Conservation (phyloP, 2,329 filamentous ascomycete species). For the Aspergillus pseudoglaucus region DNA sequence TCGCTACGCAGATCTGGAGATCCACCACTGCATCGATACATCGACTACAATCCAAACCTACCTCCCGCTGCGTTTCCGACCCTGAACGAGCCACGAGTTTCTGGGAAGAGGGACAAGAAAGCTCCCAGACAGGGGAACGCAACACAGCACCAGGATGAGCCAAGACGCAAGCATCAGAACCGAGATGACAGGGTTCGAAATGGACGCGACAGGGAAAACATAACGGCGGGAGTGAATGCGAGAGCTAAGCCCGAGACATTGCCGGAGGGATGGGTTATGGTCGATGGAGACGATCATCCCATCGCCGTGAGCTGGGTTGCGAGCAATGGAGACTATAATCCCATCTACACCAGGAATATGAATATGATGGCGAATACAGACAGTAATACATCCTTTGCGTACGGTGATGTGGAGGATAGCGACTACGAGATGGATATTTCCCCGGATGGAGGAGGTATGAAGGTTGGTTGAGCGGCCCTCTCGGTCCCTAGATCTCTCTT, state of each 20-base stretch:
- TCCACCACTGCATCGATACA: constrained; percentile 10
- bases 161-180: not conserved
- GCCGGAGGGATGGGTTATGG: constrained; percentile 18
- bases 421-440: constrained; percentile 6
- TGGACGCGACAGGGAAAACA: not conserved
- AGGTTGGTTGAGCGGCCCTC: constrained; percentile 3
- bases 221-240: constrained; percentile 1
- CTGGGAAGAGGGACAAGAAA: not conserved
- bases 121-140: not conserved
- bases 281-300: constrained; percentile 22
- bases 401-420: constrained; percentile 14
- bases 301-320: constrained; percentile 12
- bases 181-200: not conserved
- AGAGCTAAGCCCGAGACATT: constrained; percentile 8
- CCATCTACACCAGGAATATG: constrained; percentile 24
- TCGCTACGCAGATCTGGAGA: constrained; percentile 9
- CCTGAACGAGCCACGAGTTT: constrained; percentile 15
- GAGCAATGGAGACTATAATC: constrained; percentile 24
- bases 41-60: constrained; percentile 33
- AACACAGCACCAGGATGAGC: not conserved
- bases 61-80: constrained; percentile 40
- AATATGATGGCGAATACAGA: constrained; percentile 9
- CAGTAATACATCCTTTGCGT: not conserved
- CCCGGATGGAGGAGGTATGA: not conserved
- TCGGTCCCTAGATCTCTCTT: not conserved